Evolutionary conservation across 805 yeast species (phyloP), one percentile per base, ranked within the genome.

Genomic region (Pichia kluyveri): DNA sequence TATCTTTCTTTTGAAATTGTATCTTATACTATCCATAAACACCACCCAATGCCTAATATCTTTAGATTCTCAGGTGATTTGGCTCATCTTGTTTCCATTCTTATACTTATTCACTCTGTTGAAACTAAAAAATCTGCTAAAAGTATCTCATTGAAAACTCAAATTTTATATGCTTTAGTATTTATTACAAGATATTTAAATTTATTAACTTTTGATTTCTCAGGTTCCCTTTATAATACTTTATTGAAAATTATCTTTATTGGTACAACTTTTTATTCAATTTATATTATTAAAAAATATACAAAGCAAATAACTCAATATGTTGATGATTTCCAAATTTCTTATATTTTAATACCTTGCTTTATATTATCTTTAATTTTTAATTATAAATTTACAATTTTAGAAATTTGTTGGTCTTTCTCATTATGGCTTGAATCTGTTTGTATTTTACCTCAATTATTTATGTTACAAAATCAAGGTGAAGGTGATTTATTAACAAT

Each of bases 361-460:
- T 67, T 71, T 8, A 61, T 86, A 3, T 50, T 71, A 28, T 75
- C 81, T 0, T 66, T 88, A 41, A 58, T 88, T 7, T 82, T 87
- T 69, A 81, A 86, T 45, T 75, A 78, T 62, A 75, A 77, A 45
- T 89, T 80, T 66, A 67, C 82, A 0, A 39, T 79, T 12, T 51
- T 73, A 12, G 96, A 86, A 59, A 59, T 86, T 10, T 54, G 81
- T 34, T 93, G 99, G 99, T 74, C 93, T 23, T 93, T 89, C 60
- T 81, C 91, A 15, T 68, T 89, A 45, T 93, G 98, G 97, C 74
- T 93, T 46, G 99, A 93, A 66, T 75, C 91, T 41, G 85, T 86
- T 34, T 95, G 96, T 11, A 89, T 93, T 48, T 67, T 93, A 51
- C 99, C 99, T 6, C 99, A 93, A 68, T 71, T 93, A 62, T 89